Evolutionary conservation across 108 stramenopile species (phyloP).

Genomic region (Skeletonema marinoi): DNA sequence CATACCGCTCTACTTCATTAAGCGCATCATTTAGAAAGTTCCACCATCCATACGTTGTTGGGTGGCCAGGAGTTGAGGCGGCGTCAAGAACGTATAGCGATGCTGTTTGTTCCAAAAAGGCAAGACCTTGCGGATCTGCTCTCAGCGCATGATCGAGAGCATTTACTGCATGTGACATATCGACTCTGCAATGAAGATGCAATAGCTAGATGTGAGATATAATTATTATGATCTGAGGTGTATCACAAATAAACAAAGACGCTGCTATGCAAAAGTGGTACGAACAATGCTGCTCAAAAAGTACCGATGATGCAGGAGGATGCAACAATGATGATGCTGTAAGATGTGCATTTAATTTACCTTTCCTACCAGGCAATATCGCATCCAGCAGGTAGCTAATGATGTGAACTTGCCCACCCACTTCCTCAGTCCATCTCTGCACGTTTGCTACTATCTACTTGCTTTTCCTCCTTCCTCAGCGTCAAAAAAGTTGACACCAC

Average conservation of each 20-base stretch:
- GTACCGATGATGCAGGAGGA: background rate
- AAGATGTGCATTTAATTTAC: background rate
- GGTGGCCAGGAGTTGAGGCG: constrained; percentile 56
- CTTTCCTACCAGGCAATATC: background rate
- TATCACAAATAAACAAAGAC: background rate
- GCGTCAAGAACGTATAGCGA: constrained; percentile 79
- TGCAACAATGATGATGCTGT: background rate
- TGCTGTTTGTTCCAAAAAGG: constrained; percentile 74
- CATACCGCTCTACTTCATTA: constrained; percentile 76
- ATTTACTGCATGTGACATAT: constrained; percentile 52
- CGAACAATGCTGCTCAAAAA: background rate
- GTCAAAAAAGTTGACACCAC: background rate
- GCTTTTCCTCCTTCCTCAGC: background rate
- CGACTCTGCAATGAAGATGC: background rate
- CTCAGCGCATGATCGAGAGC: constrained; percentile 64
- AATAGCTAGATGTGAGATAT: background rate
- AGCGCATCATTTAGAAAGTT: constrained; percentile 82
- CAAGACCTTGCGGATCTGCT: constrained; percentile 65
- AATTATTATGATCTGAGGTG: background rate
- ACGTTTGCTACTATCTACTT: background rate
- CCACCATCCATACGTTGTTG: constrained; percentile 81
- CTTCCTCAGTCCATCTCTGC: background rate
- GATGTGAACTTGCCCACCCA: background rate
- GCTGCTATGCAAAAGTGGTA: background rate
- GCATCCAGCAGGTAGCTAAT: background rate